These are phyloP conservation scores for Cucumis hystrix DNA, from an alignment of 306 rosid genomes.

Conservation along the genomic window DNA sequence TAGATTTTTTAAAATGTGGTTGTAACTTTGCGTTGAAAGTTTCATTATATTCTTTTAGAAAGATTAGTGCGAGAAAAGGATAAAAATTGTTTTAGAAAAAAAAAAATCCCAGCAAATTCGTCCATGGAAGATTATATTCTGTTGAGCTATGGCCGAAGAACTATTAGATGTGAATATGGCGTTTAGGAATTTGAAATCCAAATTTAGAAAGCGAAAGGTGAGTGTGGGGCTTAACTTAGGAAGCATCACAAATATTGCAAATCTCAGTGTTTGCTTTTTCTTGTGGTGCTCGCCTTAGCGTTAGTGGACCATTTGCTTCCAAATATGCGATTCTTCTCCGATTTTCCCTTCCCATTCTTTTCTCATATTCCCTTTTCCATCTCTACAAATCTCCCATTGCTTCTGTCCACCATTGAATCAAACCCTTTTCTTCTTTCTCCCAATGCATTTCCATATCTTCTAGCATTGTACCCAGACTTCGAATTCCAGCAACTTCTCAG, in stretches of 20 bases:
- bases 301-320: not conserved
- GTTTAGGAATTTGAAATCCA: not conserved
- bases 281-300: not conserved
- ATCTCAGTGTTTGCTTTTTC: not conserved
- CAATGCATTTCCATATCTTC: not conserved
- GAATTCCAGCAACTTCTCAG: constrained; percentile 1
- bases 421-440: not conserved
- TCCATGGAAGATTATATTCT: too few species aligned
- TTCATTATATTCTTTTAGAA: too few species aligned
- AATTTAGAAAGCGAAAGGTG: not conserved
- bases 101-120: too few species aligned
- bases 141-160: too few species aligned
- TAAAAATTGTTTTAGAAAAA: too few species aligned
- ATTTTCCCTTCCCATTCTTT: not conserved
- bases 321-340: not conserved
- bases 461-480: not conserved
- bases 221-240: not conserved
- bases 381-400: not conserved
- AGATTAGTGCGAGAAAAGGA: too few species aligned
- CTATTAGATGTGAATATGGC: not conserved
- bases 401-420: not conserved
- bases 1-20: too few species aligned
- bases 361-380: not conserved
- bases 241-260: constrained; percentile 2
- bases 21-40: too few species aligned